Conservation (phyloP, 495 filamentous ascomycete genomes). For the Aspergillus nidulans region DNA sequence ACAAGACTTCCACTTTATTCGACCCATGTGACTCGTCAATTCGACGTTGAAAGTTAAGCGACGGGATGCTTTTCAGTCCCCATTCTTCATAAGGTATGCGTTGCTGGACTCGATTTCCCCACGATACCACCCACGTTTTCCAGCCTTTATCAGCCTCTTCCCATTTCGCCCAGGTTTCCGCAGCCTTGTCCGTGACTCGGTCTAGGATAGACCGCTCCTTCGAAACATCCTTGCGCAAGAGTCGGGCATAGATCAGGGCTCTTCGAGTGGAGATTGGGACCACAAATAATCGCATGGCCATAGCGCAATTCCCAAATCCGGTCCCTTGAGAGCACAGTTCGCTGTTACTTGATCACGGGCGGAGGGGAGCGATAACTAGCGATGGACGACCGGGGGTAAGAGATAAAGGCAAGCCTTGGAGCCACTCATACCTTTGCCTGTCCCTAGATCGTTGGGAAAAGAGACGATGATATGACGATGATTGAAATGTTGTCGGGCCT, state of each 20-base stretch:
- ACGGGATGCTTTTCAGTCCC: conserved; percentile 90
- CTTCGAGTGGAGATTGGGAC: conserved; percentile 88
- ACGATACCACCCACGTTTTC: conserved; percentile 79
- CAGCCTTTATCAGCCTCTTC: conserved; percentile 78
- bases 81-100: conserved; percentile 96
- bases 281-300: conserved; percentile 86
- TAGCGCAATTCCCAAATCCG: background rate
- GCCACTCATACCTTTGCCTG: conserved; percentile 20
- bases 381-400: conserved; percentile 17
- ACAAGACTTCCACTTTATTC: conserved; percentile 70
- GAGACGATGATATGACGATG: background rate
- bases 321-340: background rate
- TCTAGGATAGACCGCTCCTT: conserved; percentile 56
- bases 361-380: conserved; percentile 16
- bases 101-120: conserved; percentile 80
- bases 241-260: conserved; percentile 90
- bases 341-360: background rate
- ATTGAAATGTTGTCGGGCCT: background rate
- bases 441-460: background rate
- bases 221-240: conserved; percentile 46
- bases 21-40: conserved; percentile 59
- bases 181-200: conserved; percentile 60
- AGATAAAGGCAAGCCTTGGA: conserved; percentile 12
- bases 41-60: conserved; percentile 63
- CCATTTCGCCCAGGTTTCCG: conserved; percentile 76